Base-by-base conservation (phyloP, 805 yeast species). In the Pichia deserticola region DNA sequence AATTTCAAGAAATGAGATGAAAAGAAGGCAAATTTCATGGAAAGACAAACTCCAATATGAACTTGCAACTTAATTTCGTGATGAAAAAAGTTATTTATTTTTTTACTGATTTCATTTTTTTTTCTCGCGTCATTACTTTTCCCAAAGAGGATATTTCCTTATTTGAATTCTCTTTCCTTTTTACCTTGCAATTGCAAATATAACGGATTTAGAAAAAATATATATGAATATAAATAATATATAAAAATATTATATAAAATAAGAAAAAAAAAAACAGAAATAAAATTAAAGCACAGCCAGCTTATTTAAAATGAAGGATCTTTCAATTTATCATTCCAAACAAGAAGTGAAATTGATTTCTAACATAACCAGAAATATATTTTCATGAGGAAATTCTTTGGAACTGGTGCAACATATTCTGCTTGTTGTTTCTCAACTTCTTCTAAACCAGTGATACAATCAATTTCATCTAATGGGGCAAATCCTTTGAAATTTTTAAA, bases 401-500 rank as follows among this genome's bases (percentile, higher is more conserved):
- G 72, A 20, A 68, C 57, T 39, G 69, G 67, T 29, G 66, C 67
- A 28, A 69, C 67, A 44, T 65, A 60, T 40, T 55, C 61, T 28
- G 68, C 70, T 44, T 75, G 75, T 52, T 77, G 79, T 52, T 71
- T 76, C 63, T 82, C 89, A 36, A 77, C 76, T 56, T 76, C 76
- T 35, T 73, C 84, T 50, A 84, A 68, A 28, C 86, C 87, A 0
- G 81, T 74, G 44, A 73, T 56, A 34, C 82, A 76, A 58, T 84
- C 89, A 51, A 84, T 72, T 51, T 81, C 78, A 37, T 76, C 79
- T 3, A 74, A 64, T 28, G 85, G 81, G 28, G 69, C 68, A 52
- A 73, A 67, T 72, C 78, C 73, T 44, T 59, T 64, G 65, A 70
- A 70, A 45, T 73, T 73, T 44, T 66, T 70, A 36, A 69, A 66